A percentile compares a stretch with the other conserved stretches of the same genome.
These are phyloP conservation scores for Sphagnum fallax DNA, from an alignment of 228 moss, liverwort and hornwort genomes.

Conservation along the genomic window DNA sequence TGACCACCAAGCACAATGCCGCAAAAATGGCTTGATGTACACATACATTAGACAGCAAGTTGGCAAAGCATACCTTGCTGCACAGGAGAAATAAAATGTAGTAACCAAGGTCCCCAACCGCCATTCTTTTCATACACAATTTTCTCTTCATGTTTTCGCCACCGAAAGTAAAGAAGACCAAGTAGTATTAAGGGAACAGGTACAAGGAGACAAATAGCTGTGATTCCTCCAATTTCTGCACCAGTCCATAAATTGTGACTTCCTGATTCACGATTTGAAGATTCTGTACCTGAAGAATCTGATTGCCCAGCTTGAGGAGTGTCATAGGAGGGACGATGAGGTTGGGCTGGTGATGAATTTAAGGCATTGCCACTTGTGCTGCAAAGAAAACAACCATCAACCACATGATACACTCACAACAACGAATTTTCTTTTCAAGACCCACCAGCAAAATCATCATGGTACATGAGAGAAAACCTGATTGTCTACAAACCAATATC, in stretches of 20 bases:
- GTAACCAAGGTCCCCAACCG: constrained; percentile 36
- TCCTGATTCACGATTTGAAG: neutral
- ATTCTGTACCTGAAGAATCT: no score
- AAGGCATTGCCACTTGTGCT: constrained; percentile 33
- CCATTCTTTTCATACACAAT: constrained; percentile 18
- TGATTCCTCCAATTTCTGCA: constrained; percentile 45
- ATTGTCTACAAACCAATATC: no score
- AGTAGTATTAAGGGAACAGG: constrained; percentile 20
- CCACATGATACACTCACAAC: no score
- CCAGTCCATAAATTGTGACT: constrained; percentile 46
- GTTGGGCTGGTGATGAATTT: constrained; percentile 42
- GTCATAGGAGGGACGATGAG: constrained; percentile 18
- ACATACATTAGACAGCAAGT: no score
- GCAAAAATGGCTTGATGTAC: no score
- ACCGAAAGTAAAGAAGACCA: constrained; percentile 20
- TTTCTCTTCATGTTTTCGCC: constrained; percentile 30
- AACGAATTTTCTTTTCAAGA: no score
- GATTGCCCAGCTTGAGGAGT: neutral
- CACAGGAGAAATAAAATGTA: constrained; percentile 27
- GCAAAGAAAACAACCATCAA: neutral
- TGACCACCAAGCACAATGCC: no score
- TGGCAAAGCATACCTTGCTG: constrained; percentile 18
- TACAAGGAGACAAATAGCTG: constrained; percentile 25
- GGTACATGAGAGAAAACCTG: no score
- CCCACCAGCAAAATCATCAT: no score